Conservation (phyloP, 148 eudicot genomes). For the Fagopyrum esculentum region DNA sequence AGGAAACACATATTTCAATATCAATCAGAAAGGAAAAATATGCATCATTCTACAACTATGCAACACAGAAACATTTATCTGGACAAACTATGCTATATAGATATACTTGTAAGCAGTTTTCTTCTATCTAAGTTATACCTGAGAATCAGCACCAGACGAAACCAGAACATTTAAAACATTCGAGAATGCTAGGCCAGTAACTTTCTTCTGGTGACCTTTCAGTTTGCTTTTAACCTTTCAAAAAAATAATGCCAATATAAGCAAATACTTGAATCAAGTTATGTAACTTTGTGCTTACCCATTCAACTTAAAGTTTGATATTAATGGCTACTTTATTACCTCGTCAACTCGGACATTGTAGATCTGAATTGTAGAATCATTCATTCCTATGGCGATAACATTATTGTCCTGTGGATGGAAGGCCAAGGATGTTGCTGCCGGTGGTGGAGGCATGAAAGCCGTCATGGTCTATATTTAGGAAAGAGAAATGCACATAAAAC, state of each 20-base stretch:
- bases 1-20: background rate
- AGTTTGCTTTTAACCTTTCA: constrained; percentile 43
- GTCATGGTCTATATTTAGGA: constrained; percentile 41
- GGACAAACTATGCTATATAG: background rate
- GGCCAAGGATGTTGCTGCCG: constrained; percentile 57
- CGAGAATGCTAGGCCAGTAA: constrained; percentile 70
- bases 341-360: constrained; percentile 53
- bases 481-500: background rate
- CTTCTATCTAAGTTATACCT: constrained; percentile 29
- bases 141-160: constrained; percentile 70
- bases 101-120: background rate
- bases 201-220: constrained; percentile 54
- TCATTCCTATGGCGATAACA: constrained; percentile 57
- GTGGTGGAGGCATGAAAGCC: constrained; percentile 57
- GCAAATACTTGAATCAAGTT: background rate
- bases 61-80: background rate
- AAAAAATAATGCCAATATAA: background rate
- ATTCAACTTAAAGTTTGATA: background rate
- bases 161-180: constrained; percentile 44
- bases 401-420: constrained; percentile 69
- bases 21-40: background rate
- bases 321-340: constrained; percentile 29
- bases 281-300: background rate
- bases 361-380: constrained; percentile 52
- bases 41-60: background rate